These are phyloP conservation scores for Parsonsia alboflavescens DNA, from an alignment of 257 asterid genomes.

Conservation along the genomic window DNA sequence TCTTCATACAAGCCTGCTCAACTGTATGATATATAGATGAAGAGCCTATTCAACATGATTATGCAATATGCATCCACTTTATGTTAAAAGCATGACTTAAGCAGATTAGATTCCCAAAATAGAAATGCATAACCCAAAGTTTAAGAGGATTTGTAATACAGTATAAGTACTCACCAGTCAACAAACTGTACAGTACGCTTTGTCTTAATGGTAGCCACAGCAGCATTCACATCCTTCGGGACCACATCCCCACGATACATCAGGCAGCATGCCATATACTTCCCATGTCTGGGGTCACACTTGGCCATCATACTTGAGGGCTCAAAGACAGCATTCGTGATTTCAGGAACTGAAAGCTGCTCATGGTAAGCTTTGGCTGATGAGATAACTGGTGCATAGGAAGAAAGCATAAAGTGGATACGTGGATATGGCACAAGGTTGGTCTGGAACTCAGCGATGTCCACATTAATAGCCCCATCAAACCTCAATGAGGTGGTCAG, in stretches of 20 bases:
- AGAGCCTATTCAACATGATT: not conserved
- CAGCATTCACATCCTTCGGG: slow-evolving; percentile 23
- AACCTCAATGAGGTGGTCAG: slow-evolving; percentile 20
- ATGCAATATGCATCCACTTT: not conserved
- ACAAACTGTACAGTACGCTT: slow-evolving; percentile 19
- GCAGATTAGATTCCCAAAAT: not conserved
- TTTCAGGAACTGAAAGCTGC: slow-evolving; percentile 18
- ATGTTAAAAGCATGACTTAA: not conserved
- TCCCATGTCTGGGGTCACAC: slow-evolving; percentile 21
- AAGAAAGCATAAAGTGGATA: slow-evolving; percentile 22
- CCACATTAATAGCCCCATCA: slow-evolving; percentile 21
- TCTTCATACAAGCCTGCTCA: not conserved
- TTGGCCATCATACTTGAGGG: slow-evolving; percentile 22
- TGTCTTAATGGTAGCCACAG: slow-evolving; percentile 18
- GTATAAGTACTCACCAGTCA: slow-evolving; percentile 15
- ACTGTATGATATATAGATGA: not conserved
- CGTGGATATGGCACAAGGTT: slow-evolving; percentile 23
- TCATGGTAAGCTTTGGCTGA: slow-evolving; percentile 22
- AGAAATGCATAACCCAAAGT: not conserved
- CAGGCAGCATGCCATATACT: slow-evolving; percentile 22
- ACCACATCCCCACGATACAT: slow-evolving; percentile 21
- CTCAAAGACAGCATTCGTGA: slow-evolving; percentile 18
- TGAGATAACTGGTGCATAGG: slow-evolving; percentile 22
- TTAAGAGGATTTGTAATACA: not conserved
- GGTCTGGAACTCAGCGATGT: slow-evolving; percentile 19